Conservation (phyloP, 2,329 filamentous ascomycete species). For the Sporothrix euskadiensis region DNA sequence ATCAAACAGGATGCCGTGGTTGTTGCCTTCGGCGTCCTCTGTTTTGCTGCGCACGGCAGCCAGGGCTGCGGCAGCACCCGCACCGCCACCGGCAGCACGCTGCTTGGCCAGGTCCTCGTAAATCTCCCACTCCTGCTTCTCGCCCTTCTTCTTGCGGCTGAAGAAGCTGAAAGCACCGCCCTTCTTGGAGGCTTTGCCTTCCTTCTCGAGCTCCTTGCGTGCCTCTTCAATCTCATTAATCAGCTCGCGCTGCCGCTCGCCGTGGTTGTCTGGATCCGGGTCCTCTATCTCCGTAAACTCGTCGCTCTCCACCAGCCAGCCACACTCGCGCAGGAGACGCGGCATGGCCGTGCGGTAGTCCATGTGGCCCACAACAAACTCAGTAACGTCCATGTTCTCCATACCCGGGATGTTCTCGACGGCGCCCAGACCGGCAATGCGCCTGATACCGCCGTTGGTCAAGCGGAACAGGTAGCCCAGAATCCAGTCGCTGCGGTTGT, state of each 20-base stretch:
- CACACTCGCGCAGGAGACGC: constrained; percentile 77
- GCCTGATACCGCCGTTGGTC: constrained; percentile 87
- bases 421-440: constrained; percentile 78
- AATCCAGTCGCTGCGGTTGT: constrained; percentile 96
- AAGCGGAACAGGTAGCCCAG: constrained; percentile 92
- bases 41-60: constrained; percentile 40
- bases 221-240: constrained; percentile 97
- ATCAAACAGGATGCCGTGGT: constrained; percentile 79
- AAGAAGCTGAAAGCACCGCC: constrained; percentile 71
- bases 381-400: constrained; percentile 87
- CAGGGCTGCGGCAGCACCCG: constrained; percentile 17
- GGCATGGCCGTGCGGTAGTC: constrained; percentile 94
- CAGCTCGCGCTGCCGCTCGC: constrained; percentile 81
- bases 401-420: constrained; percentile 75
- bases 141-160: constrained; percentile 73
- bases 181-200: constrained; percentile 62
- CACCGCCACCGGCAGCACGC: not conserved
- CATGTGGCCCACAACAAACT: constrained; percentile 89
- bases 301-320: constrained; percentile 87
- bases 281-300: constrained; percentile 98
- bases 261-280: constrained; percentile 91
- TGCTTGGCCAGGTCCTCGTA: constrained; percentile 65
- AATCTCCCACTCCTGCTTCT: constrained; percentile 91
- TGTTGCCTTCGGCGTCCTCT: constrained; percentile 54
- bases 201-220: constrained; percentile 78